These are phyloP conservation scores for Alternaria angustiovoidea DNA, from an alignment of 2,329 filamentous ascomycete genomes.

Conservation along the genomic window DNA sequence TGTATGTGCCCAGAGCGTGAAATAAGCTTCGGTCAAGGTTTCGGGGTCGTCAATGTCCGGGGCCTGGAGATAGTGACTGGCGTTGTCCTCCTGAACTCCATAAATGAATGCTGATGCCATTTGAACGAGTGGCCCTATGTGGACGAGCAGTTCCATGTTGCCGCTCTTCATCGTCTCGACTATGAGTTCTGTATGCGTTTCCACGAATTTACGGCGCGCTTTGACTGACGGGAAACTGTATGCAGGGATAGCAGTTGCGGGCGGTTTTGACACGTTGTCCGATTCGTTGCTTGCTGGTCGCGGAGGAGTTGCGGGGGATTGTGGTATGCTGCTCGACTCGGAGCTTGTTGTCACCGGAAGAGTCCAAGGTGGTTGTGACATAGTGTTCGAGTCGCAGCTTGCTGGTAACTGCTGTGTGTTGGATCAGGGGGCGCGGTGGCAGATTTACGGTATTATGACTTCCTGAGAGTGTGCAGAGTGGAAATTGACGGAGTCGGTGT, in stretches of 20 bases:
- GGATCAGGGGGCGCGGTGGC: too few relatives aligned
- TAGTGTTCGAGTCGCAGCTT: background rate
- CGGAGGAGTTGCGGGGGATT: background rate
- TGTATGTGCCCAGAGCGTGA: background rate
- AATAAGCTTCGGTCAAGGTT: background rate
- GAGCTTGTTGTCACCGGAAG: background rate
- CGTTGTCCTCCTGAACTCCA: background rate
- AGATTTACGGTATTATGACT: background rate
- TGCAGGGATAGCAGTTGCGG: background rate
- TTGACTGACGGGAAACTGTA: background rate
- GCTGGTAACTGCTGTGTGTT: background rate
- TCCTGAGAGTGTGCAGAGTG: background rate
- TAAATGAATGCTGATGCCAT: background rate
- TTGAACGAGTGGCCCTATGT: background rate
- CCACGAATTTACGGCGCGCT: background rate
- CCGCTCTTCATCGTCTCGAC: background rate
- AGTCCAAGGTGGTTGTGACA: background rate
- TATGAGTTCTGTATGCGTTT: background rate
- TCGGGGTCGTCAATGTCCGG: background rate
- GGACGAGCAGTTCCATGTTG: background rate
- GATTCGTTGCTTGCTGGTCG: background rate
- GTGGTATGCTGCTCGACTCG: background rate
- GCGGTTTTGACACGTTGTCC: background rate
- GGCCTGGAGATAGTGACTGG: background rate
- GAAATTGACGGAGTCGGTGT: background rate